Conservation (phyloP, 2,329 filamentous ascomycete species). For the Conoideocrella luteorostrata region DNA sequence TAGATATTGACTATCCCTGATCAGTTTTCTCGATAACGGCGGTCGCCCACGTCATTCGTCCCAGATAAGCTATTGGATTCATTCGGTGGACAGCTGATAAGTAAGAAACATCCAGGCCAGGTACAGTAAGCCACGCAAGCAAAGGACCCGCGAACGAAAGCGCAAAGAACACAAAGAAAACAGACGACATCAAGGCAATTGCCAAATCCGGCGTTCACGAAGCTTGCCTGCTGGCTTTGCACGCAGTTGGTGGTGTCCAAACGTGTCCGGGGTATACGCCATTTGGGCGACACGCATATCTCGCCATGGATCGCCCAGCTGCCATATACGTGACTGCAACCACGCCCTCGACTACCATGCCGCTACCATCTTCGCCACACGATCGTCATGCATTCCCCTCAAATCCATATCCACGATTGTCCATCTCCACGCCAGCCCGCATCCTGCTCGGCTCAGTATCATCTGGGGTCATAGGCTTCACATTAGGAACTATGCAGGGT, state of each 20-base stretch:
- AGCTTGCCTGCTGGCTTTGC: no score
- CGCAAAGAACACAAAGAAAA: not conserved
- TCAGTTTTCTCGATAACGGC: not conserved
- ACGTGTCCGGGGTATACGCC: no score
- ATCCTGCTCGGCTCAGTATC: constrained; percentile 57
- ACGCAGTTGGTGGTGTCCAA: no score
- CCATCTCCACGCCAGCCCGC: constrained; percentile 58
- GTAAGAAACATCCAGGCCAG: not conserved
- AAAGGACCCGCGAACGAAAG: not conserved
- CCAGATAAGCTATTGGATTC: not conserved
- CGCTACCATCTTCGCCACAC: constrained; percentile 13
- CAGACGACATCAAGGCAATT: no score
- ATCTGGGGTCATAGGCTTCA: constrained; percentile 62
- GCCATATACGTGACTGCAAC: constrained; percentile 3
- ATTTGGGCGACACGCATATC: not conserved
- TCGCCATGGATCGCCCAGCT: constrained; percentile 2
- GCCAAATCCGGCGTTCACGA: no score
- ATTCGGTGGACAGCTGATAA: not conserved
- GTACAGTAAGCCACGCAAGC: not conserved
- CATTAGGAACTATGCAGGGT: constrained; percentile 65
- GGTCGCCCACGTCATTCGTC: constrained; percentile 1
- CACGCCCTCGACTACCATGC: not conserved
- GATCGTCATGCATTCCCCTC: constrained; percentile 16
- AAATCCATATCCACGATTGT: constrained; percentile 41
- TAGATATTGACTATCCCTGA: no score